Base-by-base conservation (phyloP, 1,284 basidiomycete genomes). In the Ganoderma lingzhi region DNA sequence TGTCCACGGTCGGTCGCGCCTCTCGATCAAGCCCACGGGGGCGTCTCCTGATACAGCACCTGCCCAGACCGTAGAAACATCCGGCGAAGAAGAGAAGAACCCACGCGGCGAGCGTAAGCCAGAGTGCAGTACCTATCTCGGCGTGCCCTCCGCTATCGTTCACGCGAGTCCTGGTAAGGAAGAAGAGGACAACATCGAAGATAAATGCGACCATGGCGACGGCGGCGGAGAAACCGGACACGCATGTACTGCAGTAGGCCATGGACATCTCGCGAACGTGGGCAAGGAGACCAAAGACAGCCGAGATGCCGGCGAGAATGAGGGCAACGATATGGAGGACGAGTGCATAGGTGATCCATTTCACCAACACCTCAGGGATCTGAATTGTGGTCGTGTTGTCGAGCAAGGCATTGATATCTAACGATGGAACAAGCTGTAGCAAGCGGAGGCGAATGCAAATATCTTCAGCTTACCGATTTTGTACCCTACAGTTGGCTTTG, bases 311-410 rank as follows among this genome's bases (percentile, higher is more conserved):
- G 8, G 94, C 88, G 44, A 91, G 85, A 41, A 81, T 86, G 68
- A 97, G 88, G 17, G 93, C 95, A 66, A 95, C 90, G 73, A 96
- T 88, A 78, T 97, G 95, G n/a, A 96, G 86, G 70, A 96, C 90
- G 72, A 97, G 89, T 28, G 90, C 90, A 76, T 96, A 96, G 15
- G 96, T 97, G 76, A 97, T 83, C 92, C 95, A 96, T 84, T 96
- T 96, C 71, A 95, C 92, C 64, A 90, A 85, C 8, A 93, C 87
- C 53, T 87, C 82, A 4, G 96, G 95, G 65, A 97, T 95, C 74
- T 94, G 79, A 48, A 93, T 78, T 67, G 68, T 82, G 68, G 87
- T 80, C 2, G 86, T 82, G 79, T 95, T 86, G 17, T 90, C 92
- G 51, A 97, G 88, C 2, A 97, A 85, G 42, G 82, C 78, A 76